Conservation (phyloP, 129 eudicot genomes). For the Smallanthus sonchifolius region DNA sequence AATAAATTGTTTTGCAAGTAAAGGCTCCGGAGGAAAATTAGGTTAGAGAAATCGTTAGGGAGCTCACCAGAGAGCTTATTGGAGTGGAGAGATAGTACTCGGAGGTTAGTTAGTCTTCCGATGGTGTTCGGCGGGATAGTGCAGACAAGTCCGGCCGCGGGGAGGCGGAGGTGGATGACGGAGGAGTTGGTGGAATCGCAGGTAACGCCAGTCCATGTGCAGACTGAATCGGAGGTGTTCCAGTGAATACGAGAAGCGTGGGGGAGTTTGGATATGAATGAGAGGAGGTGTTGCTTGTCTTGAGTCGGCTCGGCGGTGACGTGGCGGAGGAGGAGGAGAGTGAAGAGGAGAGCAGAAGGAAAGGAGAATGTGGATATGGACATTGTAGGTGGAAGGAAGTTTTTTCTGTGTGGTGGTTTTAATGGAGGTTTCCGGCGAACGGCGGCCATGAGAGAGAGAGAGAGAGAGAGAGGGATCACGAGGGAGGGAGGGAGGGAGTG, state of each 20-base stretch:
- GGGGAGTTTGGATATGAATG: slow-evolving; percentile 49
- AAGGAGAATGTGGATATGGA: neutral
- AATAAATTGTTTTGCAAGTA: slow-evolving; percentile 47
- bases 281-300: slow-evolving; percentile 71
- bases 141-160: slow-evolving; percentile 70
- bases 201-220: slow-evolving; percentile 68
- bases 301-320: slow-evolving; percentile 55
- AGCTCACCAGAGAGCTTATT: slow-evolving; percentile 48
- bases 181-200: slow-evolving; percentile 52
- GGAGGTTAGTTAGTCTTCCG: slow-evolving; percentile 48
- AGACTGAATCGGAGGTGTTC: slow-evolving; percentile 53
- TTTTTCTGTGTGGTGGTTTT: neutral
- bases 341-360: neutral
- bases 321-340: slow-evolving; percentile 3
- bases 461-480: neutral
- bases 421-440: neutral
- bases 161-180: slow-evolving; percentile 58
- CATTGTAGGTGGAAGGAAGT: neutral
- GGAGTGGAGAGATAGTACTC: slow-evolving; percentile 54
- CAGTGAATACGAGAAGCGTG: slow-evolving; percentile 61
- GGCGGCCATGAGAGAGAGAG: neutral
- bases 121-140: slow-evolving; percentile 49
- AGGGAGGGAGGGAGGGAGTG: neutral
- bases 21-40: slow-evolving; percentile 38
- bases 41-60: slow-evolving; percentile 56